phyloP scores from a whole-genome alignment of 2,329 filamentous ascomycete species.

The Alternaria dauci region DNA sequence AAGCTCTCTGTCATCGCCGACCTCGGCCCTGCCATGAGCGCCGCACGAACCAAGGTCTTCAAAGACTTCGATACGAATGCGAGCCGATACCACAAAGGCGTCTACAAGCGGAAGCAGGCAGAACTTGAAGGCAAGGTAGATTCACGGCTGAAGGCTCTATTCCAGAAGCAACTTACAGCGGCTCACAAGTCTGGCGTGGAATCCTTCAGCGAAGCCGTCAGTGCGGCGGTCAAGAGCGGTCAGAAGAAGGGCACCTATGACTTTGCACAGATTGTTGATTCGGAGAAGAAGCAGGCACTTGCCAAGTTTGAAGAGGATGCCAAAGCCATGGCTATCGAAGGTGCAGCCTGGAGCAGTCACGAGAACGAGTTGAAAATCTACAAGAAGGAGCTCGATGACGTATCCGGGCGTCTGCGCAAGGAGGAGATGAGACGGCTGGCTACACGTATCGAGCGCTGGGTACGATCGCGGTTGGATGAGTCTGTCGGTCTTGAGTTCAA shows the following conservation, averaged over 20 bases:
- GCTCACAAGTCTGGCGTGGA: constrained; percentile 88
- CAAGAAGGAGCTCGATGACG: constrained; percentile 89
- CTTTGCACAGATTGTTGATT: constrained; percentile 90
- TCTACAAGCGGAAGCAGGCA: constrained; percentile 83
- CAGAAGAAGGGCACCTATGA: constrained; percentile 96
- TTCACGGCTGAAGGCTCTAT: constrained; percentile 84
- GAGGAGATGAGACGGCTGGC: constrained; percentile 96
- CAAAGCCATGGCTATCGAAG: constrained; percentile 76
- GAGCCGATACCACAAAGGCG: constrained; percentile 94
- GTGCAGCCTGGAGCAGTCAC: constrained; percentile 88
- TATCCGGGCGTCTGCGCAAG: constrained; percentile 82
- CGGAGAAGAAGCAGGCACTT: constrained; percentile 80
- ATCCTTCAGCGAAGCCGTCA: constrained; percentile 87
- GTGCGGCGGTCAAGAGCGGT: constrained; percentile 84
- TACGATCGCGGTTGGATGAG: constrained; percentile 85
- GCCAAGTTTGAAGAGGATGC: constrained; percentile 79
- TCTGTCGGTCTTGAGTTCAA: constrained; percentile 94
- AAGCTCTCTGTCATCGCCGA: constrained; percentile 75
- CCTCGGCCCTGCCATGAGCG: constrained; percentile 76
- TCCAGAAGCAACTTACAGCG: constrained; percentile 85
- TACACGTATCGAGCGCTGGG: constrained; percentile 91
- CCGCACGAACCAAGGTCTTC: constrained; percentile 75
- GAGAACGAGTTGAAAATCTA: constrained; percentile 80
- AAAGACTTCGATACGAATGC: constrained; percentile 90
- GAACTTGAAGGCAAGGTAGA: constrained; percentile 91